Evolutionary conservation across 1,284 basidiomycete species (phyloP).

Genomic region (Phylloporus sp.): DNA sequence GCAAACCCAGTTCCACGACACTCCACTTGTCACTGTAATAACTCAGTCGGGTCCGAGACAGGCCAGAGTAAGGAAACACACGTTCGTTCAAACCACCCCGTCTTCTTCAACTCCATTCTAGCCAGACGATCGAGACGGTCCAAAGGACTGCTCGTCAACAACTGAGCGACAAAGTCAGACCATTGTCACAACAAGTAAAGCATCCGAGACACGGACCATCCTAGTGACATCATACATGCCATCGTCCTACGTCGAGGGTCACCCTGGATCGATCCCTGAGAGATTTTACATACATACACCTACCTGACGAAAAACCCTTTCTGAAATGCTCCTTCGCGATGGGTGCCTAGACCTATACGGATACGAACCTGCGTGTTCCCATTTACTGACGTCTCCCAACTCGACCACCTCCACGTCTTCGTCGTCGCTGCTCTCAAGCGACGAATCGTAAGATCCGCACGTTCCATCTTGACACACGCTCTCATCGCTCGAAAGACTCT

Average conservation of each 20-base stretch:
- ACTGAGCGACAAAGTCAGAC: constrained; percentile 16
- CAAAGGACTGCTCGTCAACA: constrained; percentile 28
- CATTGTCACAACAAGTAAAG: neutral
- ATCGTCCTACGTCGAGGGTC: constrained; percentile 23
- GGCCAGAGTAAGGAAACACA: constrained; percentile 8
- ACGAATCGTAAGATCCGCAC: constrained; percentile 13
- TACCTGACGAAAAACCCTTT: constrained; percentile 20
- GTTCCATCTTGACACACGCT: constrained; percentile 7
- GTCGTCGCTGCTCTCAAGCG: constrained; percentile 19
- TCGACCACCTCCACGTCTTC: constrained; percentile 23
- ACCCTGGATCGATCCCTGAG: neutral
- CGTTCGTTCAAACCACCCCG: constrained; percentile 36
- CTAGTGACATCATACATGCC: constrained; percentile 25
- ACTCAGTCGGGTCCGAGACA: neutral
- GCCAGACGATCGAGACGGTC: constrained; percentile 35
- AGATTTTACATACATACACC: neutral
- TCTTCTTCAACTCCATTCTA: constrained; percentile 33
- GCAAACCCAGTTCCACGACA: constrained; percentile 29
- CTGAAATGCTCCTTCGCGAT: constrained; percentile 5
- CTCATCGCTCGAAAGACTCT: constrained; percentile 25
- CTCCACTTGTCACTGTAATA: constrained; percentile 32
- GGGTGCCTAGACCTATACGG: constrained; percentile 10
- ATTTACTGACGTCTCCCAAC: constrained; percentile 13
- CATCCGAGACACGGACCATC: constrained; percentile 28
- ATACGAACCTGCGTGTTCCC: constrained; percentile 23